Evolutionary conservation across 768 basidiomycete species (phyloP), one percentile per base, ranked within the genome.

Genomic region (Pholiota microspora): DNA sequence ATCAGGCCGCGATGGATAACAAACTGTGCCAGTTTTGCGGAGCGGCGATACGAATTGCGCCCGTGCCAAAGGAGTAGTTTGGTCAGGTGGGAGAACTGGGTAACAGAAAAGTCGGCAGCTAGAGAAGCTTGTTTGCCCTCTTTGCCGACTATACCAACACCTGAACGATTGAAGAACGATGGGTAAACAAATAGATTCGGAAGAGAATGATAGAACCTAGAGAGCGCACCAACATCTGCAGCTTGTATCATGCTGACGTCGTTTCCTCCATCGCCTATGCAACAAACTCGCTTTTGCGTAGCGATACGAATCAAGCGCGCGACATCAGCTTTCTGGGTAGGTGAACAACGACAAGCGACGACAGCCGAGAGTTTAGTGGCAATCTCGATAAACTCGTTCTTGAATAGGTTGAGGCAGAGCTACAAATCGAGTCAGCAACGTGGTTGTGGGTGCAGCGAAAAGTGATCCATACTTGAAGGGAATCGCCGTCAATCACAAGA

Each of bases 221-320:
- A 38, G 4, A 9, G 84, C 93, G 67, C 45, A 94, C 94, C 96
- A 55, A 99, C 94, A 64, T 98, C 94, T 2, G 97, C 97, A 1
- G 97, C 97, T 66, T 98, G 97, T 57, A 99, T 99, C 97, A 99
- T 99, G 69, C 92, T 94, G 58, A 99, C 97, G 67, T 99, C 97
- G 69, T 99, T 99, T 3, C 97, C 97, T 29, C 97, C 97, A 72
- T 99, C 97, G 2, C 97, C 97, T 55, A 98, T 98, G 67, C 97
- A 98, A 69, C 96, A 98, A 0, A 99, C 96, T 0, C 96, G 85
- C 70, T 98, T 98, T 73, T 85, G 89, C 2, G 96, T 97, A 66
- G 87, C 86, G 15, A 81, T 77, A 6, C 97, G 87, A 58, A 99
- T 98, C 31, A 99, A 76, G 3, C 93, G 83, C 0, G 97, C 96